phyloP scores from a whole-genome alignment of 305 asterid genomes.

The Solanum hybrid region DNA sequence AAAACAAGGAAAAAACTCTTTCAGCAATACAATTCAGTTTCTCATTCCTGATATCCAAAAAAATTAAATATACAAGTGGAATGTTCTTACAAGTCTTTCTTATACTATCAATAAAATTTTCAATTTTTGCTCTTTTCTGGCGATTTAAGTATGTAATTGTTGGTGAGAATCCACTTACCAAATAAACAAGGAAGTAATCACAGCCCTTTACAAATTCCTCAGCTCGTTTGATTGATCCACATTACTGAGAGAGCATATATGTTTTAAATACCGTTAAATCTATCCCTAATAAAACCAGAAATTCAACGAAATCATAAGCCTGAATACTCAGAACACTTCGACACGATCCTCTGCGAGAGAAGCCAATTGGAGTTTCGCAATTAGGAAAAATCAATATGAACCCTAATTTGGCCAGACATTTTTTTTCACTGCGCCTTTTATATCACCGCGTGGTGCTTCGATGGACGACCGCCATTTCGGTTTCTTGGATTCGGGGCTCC shows the following conservation, averaged over 20 bases:
- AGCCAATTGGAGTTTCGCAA: background rate
- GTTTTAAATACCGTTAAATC: background rate
- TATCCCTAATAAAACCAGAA: background rate
- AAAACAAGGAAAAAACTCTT: background rate
- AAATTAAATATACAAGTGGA: background rate
- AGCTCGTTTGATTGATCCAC: background rate
- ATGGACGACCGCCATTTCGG: constrained; percentile 2
- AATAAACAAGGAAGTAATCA: background rate
- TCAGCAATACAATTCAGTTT: constrained; percentile 2
- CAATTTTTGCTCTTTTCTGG: background rate
- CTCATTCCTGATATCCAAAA: background rate
- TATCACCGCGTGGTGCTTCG: background rate
- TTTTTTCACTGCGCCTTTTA: background rate
- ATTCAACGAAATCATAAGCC: background rate
- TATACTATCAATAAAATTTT: background rate
- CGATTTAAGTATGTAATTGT: background rate
- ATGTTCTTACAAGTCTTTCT: background rate
- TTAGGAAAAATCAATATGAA: background rate
- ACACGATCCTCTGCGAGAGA: background rate
- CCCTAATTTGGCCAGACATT: background rate
- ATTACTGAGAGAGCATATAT: background rate
- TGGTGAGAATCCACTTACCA: background rate
- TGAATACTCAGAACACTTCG: background rate
- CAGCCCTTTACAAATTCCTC: background rate
- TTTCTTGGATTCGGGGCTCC: background rate